Conservation (phyloP, 805 yeast genomes). For the Saccharomyces eubayanus region DNA sequence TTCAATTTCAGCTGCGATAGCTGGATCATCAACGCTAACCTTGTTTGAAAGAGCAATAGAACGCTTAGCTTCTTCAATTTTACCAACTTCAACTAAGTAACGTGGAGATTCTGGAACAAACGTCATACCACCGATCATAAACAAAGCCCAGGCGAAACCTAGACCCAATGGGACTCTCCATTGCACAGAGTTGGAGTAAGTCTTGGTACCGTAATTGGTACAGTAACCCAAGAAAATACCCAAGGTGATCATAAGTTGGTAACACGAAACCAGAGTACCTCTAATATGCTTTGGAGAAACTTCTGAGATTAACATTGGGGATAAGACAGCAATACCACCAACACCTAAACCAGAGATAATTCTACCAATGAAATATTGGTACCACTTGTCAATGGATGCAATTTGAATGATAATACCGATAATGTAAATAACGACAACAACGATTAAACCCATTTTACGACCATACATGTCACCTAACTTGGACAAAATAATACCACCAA, state of each 20-base stretch:
- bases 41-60: slow-evolving; percentile 55
- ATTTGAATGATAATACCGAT: slow-evolving; percentile 64
- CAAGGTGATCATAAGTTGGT: slow-evolving; percentile 60
- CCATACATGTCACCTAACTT: slow-evolving; percentile 57
- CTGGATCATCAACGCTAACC: slow-evolving; percentile 44
- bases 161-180: slow-evolving; percentile 70
- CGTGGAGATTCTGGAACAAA: slow-evolving; percentile 72
- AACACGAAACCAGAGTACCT: slow-evolving; percentile 63
- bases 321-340: slow-evolving; percentile 68
- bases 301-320: slow-evolving; percentile 66
- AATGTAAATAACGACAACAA: slow-evolving; percentile 54
- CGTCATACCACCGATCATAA: slow-evolving; percentile 32
- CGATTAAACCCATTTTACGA: slow-evolving; percentile 55
- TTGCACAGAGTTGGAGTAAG: slow-evolving; percentile 55
- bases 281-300: slow-evolving; percentile 61
- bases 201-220: slow-evolving; percentile 58
- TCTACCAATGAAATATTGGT: slow-evolving; percentile 64
- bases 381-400: slow-evolving; percentile 47
- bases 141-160: slow-evolving; percentile 40
- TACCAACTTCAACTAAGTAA: slow-evolving; percentile 47
- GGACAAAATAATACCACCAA: slow-evolving; percentile 58
- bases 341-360: slow-evolving; percentile 65
- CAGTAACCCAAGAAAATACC: slow-evolving; percentile 76
- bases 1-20: slow-evolving; percentile 50
- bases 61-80: slow-evolving; percentile 51